phyloP scores from a whole-genome alignment of 176 grass and related monocot species.

The Coix lacrymajobi region DNA sequence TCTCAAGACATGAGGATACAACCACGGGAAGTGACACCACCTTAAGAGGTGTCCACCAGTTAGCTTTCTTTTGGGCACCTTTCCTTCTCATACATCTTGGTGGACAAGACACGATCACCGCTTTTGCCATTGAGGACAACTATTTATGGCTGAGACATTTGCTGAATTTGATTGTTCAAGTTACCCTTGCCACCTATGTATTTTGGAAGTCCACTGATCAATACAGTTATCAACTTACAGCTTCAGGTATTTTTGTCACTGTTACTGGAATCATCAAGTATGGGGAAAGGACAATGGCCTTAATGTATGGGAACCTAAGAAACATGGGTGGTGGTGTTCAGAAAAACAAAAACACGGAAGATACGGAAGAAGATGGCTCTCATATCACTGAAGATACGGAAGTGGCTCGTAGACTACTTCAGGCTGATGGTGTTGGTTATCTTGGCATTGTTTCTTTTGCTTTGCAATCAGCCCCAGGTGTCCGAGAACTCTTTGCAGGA shows the following conservation, averaged over 20 bases:
- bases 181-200: background rate
- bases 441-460: background rate
- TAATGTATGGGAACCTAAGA: constrained; percentile 3
- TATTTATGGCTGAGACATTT: constrained; percentile 17
- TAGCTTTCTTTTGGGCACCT: constrained; percentile 6
- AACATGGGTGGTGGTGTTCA: background rate
- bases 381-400: too few species aligned
- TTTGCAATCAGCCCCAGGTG: too few species aligned
- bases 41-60: background rate
- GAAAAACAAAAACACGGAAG: too few species aligned
- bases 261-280: background rate
- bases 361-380: too few species aligned
- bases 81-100: constrained; percentile 13
- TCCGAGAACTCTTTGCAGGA: too few species aligned
- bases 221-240: background rate
- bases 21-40: background rate
- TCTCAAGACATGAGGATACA: background rate
- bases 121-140: constrained; percentile 26
- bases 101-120: constrained; percentile 18
- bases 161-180: constrained; percentile 1
- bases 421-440: background rate
- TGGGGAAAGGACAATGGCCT: constrained; percentile 7
- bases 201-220: background rate
- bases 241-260: background rate
- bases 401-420: too few species aligned